These are phyloP conservation scores for Aspergillus hancockii DNA, from an alignment of 495 filamentous ascomycete genomes.

Conservation along the genomic window DNA sequence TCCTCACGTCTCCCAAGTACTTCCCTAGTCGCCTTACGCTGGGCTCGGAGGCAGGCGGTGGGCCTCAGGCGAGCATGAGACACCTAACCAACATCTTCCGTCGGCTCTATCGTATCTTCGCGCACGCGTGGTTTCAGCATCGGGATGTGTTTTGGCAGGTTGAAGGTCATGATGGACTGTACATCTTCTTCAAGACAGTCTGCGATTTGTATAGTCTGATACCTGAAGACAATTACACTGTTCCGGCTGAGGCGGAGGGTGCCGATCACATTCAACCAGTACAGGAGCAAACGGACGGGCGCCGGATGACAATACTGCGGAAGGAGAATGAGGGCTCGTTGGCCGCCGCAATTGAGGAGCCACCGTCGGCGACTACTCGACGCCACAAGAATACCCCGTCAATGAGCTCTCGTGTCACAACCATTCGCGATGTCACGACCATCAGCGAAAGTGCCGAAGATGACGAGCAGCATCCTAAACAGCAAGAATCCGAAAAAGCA, in stretches of 20 bases:
- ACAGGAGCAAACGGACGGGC: conserved; percentile 34
- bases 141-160: conserved; percentile 93
- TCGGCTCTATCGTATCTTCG: conserved; percentile 92
- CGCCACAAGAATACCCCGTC: conserved; percentile 74
- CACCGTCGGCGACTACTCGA: conserved; percentile 61
- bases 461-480: conserved; percentile 34
- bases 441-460: conserved; percentile 75
- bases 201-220: conserved; percentile 88
- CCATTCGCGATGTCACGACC: conserved; percentile 70
- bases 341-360: conserved; percentile 29
- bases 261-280: conserved; percentile 50
- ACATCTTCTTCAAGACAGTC: conserved; percentile 94
- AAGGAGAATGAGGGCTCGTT: conserved; percentile 36
- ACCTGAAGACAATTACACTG: conserved; percentile 90
- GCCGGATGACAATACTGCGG: conserved; percentile 48
- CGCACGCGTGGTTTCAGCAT: conserved; percentile 98
- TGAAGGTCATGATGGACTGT: conserved; percentile 83
- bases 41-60: conserved; percentile 62
- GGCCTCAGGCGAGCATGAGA: conserved; percentile 62
- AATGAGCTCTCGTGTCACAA: conserved; percentile 70
- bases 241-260: conserved; percentile 90
- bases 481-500: conserved; percentile 4
- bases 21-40: conserved; percentile 88
- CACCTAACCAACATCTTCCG: conserved; percentile 93
- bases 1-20: conserved; percentile 83